phyloP scores from a whole-genome alignment of 805 yeast genomes.

The Schwanniomyces occidentalis region DNA sequence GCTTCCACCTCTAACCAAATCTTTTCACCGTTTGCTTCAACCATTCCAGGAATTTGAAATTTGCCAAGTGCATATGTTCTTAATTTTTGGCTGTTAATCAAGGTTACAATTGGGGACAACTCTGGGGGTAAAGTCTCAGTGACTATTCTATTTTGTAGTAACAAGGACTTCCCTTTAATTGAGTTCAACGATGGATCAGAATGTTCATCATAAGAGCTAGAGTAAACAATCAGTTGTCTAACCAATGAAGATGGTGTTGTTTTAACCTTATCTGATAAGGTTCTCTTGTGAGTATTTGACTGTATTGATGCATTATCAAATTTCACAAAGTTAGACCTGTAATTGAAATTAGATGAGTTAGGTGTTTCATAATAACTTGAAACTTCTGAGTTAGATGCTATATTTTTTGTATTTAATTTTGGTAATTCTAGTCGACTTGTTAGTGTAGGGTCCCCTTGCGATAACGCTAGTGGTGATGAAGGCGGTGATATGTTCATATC shows the following conservation, averaged over 20 bases:
- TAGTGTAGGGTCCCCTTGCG: no score
- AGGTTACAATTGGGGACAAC: conserved; percentile 67
- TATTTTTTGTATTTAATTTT: conserved; percentile 6
- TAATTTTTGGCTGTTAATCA: conserved; percentile 68
- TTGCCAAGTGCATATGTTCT: conserved; percentile 62
- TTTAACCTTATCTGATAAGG: conserved; percentile 29
- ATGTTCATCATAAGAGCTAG: conserved; percentile 13
- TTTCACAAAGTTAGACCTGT: neutral
- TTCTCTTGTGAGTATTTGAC: conserved; percentile 14
- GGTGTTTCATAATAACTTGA: conserved; percentile 3
- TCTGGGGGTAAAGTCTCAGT: conserved; percentile 53
- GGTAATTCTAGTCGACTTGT: no score
- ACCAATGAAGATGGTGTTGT: conserved; percentile 36
- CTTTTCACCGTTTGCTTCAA: conserved; percentile 18
- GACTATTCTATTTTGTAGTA: conserved; percentile 18
- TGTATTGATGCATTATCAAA: conserved; percentile 2
- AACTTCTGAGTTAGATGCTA: conserved; percentile 1
- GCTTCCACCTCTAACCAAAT: conserved; percentile 38
- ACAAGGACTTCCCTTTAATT: conserved; percentile 10
- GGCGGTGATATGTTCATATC: no score
- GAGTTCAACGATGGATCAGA: conserved; percentile 12
- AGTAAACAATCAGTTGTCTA: conserved; percentile 30
- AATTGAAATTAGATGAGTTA: conserved; percentile 3
- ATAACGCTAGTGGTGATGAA: no score
- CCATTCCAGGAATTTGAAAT: conserved; percentile 30